These are phyloP conservation scores for Sugiyamaella floridensis DNA, from an alignment of 805 yeast species.

Conservation along the genomic window DNA sequence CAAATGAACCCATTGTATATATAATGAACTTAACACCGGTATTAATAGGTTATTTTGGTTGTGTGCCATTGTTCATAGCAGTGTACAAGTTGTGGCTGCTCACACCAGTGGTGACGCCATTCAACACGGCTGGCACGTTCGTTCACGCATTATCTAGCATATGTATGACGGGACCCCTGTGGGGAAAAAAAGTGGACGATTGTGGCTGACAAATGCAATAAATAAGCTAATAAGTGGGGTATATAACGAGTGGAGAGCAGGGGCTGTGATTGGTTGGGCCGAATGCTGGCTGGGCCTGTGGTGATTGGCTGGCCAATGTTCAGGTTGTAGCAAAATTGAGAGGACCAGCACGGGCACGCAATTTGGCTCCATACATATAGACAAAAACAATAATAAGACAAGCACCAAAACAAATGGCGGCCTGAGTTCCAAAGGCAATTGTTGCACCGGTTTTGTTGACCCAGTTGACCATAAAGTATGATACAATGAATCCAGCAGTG, in stretches of 20 bases:
- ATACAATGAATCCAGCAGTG: constrained; percentile 6
- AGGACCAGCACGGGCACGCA: constrained; percentile 7
- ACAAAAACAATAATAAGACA: constrained; percentile 1
- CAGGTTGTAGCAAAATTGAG: constrained; percentile 1
- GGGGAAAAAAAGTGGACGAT: background rate
- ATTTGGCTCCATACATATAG: background rate
- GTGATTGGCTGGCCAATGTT: background rate
- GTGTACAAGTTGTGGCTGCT: background rate
- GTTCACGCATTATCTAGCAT: background rate
- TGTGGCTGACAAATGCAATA: background rate
- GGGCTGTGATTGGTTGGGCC: no score
- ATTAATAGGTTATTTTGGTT: background rate
- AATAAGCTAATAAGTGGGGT: background rate
- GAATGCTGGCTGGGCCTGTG: no score
- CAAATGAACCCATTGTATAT: no score
- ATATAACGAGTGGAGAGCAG: no score
- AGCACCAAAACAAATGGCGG: constrained; percentile 4
- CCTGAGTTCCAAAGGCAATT: constrained; percentile 4
- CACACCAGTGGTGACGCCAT: background rate
- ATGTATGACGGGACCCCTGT: background rate
- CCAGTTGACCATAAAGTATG: constrained; percentile 10
- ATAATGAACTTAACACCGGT: no score
- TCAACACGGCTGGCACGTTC: background rate
- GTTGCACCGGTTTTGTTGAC: constrained; percentile 1
- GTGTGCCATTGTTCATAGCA: background rate